These are phyloP conservation scores for Geotrichum reessii DNA, from an alignment of 1,139 yeast species.

Conservation along the genomic window DNA sequence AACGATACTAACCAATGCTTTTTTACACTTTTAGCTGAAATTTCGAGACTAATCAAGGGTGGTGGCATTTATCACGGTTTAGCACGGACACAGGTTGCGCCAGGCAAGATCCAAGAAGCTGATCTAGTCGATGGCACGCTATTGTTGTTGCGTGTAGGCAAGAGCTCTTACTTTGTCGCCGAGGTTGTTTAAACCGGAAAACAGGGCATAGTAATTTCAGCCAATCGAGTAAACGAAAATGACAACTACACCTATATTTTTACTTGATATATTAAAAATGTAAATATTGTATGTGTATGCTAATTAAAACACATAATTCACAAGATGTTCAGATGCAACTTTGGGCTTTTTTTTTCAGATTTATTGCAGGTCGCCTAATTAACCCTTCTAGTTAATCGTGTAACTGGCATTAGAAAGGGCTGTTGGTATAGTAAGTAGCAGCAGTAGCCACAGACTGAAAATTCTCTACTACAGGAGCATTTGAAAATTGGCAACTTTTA, in stretches of 20 bases:
- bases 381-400: too few species aligned
- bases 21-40: conserved; percentile 40
- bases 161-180: conserved; percentile 33
- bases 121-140: conserved; percentile 47
- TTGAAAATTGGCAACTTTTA: background rate
- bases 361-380: too few species aligned
- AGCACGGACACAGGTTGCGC: conserved; percentile 48
- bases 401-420: too few species aligned
- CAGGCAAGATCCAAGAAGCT: conserved; percentile 45
- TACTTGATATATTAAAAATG: too few species aligned
- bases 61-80: conserved; percentile 77
- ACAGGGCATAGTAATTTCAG: background rate
- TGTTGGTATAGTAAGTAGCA: too few species aligned
- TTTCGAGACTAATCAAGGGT: conserved; percentile 55
- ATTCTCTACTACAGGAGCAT: background rate
- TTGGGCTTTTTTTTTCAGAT: too few species aligned
- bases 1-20: background rate
- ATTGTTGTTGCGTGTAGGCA: conserved; percentile 69
- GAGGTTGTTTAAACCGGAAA: conserved; percentile 12
- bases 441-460: too few species aligned
- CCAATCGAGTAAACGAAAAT: background rate
- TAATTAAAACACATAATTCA: too few species aligned
- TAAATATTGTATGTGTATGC: too few species aligned
- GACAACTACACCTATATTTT: too few species aligned
- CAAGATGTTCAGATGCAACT: too few species aligned